These are phyloP conservation scores for Fraxinus xanthoxyloides DNA, from an alignment of 305 asterid genomes.

Conservation along the genomic window DNA sequence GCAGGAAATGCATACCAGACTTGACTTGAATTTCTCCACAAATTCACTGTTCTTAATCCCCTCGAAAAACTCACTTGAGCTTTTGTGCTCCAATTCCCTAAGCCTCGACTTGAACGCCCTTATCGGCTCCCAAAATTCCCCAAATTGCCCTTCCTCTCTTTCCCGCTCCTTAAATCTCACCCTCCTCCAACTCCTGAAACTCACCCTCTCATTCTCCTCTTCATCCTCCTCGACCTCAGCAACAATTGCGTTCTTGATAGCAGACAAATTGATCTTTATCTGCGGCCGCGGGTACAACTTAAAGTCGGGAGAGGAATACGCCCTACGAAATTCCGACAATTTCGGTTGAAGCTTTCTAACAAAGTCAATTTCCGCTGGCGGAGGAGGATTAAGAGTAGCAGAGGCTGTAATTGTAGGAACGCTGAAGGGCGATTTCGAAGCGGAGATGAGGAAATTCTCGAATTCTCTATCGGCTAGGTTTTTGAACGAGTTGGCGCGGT, in stretches of 20 bases:
- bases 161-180: slow-evolving; percentile 51
- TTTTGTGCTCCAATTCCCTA: slow-evolving; percentile 73
- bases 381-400: slow-evolving; percentile 44
- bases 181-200: slow-evolving; percentile 50
- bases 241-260: slow-evolving; percentile 76
- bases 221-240: slow-evolving; percentile 69
- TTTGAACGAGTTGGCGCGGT: slow-evolving; percentile 74
- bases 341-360: slow-evolving; percentile 84
- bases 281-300: slow-evolving; percentile 57
- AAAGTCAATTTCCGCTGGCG: slow-evolving; percentile 75
- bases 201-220: slow-evolving; percentile 40
- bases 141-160: slow-evolving; percentile 61
- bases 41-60: slow-evolving; percentile 91
- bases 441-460: slow-evolving; percentile 83
- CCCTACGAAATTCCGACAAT: slow-evolving; percentile 69
- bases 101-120: slow-evolving; percentile 66
- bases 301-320: slow-evolving; percentile 89
- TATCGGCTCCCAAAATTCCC: slow-evolving; percentile 83
- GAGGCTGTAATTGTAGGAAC: slow-evolving; percentile 77
- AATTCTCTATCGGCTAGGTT: slow-evolving; percentile 77
- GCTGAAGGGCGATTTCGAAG: slow-evolving; percentile 68
- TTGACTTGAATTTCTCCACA: slow-evolving; percentile 79
- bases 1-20: slow-evolving; percentile 60
- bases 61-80: slow-evolving; percentile 70
- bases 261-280: slow-evolving; percentile 68